Conservation (phyloP, 2,329 filamentous ascomycete genomes). For the Aspergillus pseudoviridinutans region DNA sequence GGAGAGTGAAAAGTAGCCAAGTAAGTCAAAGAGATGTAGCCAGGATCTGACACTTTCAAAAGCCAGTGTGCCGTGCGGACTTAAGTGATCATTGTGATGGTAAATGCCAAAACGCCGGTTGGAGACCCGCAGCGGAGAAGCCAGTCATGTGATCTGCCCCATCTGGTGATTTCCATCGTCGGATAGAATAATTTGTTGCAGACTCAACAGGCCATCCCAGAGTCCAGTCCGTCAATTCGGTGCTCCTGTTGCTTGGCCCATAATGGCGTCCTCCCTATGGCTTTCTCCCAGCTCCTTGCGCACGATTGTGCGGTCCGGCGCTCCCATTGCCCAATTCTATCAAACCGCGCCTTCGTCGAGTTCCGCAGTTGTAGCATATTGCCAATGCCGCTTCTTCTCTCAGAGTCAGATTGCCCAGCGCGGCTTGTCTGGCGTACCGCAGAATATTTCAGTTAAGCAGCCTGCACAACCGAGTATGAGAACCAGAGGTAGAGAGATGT, state of each 20-base stretch:
- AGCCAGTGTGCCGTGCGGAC: not conserved
- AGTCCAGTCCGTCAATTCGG: slow-evolving; percentile 5
- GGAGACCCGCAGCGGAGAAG: not conserved
- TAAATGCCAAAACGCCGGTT: not conserved
- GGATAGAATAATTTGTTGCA: not conserved
- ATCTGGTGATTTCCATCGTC: not conserved
- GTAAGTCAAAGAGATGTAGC: not conserved
- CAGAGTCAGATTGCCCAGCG: slow-evolving; percentile 21
- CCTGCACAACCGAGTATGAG: slow-evolving; percentile 39
- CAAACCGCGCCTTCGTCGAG: not conserved
- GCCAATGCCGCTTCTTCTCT: slow-evolving; percentile 35
- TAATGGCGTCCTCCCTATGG: slow-evolving; percentile 32
- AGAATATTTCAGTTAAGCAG: slow-evolving; percentile 23
- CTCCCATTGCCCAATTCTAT: slow-evolving; percentile 11
- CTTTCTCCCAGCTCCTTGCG: slow-evolving; percentile 21
- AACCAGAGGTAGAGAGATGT: slow-evolving; percentile 29
- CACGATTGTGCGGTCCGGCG: slow-evolving; percentile 14
- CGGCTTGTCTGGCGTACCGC: slow-evolving; percentile 12
- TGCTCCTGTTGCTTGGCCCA: slow-evolving; percentile 7
- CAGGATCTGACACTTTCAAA: not conserved
- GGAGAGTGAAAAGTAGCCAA: not conserved
- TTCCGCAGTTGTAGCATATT: slow-evolving; percentile 12
- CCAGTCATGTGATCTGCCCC: not conserved
- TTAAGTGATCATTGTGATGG: not conserved
- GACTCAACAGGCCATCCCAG: not conserved